phyloP scores from a whole-genome alignment of 257 asterid species.

The Solanum tacnaense region DNA sequence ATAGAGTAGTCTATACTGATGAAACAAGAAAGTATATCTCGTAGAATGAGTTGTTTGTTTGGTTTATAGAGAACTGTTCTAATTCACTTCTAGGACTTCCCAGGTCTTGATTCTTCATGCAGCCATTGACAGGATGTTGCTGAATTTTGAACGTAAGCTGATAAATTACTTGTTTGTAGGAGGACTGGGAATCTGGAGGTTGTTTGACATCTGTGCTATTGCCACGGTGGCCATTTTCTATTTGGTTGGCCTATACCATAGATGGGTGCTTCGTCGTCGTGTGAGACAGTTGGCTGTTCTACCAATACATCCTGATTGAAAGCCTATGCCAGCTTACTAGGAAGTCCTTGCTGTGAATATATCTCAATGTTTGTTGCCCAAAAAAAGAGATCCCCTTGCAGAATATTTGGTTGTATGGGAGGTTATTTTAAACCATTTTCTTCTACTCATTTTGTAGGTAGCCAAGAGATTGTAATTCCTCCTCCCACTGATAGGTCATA shows the following conservation, averaged over 20 bases:
- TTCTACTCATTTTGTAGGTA: background rate
- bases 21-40: background rate
- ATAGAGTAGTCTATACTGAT: background rate
- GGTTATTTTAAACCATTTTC: background rate
- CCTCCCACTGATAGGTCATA: background rate
- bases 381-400: background rate
- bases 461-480: background rate
- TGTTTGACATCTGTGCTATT: conserved; percentile 32
- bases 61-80: background rate
- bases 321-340: background rate
- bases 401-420: background rate
- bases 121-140: background rate
- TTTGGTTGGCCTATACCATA: conserved; percentile 20
- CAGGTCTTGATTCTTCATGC: background rate
- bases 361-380: background rate
- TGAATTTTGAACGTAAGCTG: background rate
- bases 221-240: conserved; percentile 14
- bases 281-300: conserved; percentile 19
- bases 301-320: conserved; percentile 3
- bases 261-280: conserved; percentile 25
- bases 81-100: background rate
- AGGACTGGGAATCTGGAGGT: conserved; percentile 37
- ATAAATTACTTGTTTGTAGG: conserved; percentile 18
- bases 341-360: background rate
- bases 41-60: background rate